These are phyloP conservation scores for Metarhizium robertsii DNA, from an alignment of 2,329 filamentous ascomycete genomes.

Conservation along the genomic window DNA sequence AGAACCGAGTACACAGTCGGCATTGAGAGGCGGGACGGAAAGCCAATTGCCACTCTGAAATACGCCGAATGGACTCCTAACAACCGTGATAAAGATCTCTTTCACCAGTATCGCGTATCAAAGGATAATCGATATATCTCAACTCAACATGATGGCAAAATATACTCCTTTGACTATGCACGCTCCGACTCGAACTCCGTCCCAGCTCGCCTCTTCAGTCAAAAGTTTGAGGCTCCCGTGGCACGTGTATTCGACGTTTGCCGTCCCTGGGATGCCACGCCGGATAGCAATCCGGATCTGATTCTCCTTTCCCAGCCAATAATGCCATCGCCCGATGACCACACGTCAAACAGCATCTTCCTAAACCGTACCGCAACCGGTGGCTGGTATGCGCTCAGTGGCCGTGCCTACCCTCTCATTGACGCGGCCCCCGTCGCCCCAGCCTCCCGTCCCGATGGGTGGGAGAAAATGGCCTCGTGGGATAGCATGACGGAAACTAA, in stretches of 20 bases:
- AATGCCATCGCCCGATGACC: slow-evolving; percentile 46
- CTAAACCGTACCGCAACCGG: slow-evolving; percentile 80
- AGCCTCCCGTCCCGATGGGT: slow-evolving; percentile 36
- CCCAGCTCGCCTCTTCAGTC: slow-evolving; percentile 51
- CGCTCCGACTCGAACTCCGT: slow-evolving; percentile 25
- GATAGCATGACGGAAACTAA: slow-evolving; percentile 33
- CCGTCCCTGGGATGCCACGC: slow-evolving; percentile 55
- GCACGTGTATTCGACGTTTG: slow-evolving; percentile 85
- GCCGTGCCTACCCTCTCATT: slow-evolving; percentile 75
- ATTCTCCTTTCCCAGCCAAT: slow-evolving; percentile 80
- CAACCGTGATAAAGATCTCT: slow-evolving; percentile 78
- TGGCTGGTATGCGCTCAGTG: slow-evolving; percentile 91
- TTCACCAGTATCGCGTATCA: slow-evolving; percentile 68
- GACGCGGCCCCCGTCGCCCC: slow-evolving; percentile 51
- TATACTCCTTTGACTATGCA: slow-evolving; percentile 70
- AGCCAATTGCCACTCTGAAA: slow-evolving; percentile 76
- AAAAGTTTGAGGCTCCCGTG: slow-evolving; percentile 67
- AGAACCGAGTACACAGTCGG: slow-evolving; percentile 83
- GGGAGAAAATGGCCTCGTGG: slow-evolving; percentile 31
- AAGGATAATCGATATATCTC: slow-evolving; percentile 87
- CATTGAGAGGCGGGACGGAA: slow-evolving; percentile 67
- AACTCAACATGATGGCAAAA: slow-evolving; percentile 72
- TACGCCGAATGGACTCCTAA: slow-evolving; percentile 96
- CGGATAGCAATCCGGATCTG: slow-evolving; percentile 62
- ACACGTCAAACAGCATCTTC: slow-evolving; percentile 56